These are phyloP conservation scores for Colletotrichum musicola DNA, from an alignment of 2,329 filamentous ascomycete genomes.

Conservation along the genomic window DNA sequence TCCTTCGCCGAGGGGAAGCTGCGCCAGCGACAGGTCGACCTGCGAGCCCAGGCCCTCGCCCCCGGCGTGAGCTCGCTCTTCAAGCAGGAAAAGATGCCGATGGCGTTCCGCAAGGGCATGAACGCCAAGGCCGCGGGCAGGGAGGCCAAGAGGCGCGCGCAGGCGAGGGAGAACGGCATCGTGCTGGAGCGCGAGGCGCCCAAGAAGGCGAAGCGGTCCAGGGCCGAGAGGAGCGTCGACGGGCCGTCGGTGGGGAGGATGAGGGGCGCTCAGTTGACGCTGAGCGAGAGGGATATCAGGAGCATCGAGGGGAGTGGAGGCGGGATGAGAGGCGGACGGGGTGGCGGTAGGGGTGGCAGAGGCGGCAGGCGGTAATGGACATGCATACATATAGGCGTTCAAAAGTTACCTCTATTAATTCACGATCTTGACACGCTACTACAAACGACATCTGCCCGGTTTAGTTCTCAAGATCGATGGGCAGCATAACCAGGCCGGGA, in stretches of 20 bases:
- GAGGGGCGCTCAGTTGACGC: slow-evolving; percentile 79
- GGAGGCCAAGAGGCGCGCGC: slow-evolving; percentile 78
- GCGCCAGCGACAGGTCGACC: slow-evolving; percentile 84
- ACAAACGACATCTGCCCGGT: neutral
- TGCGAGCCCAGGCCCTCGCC: slow-evolving; percentile 81
- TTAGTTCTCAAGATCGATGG: neutral
- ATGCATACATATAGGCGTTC: neutral
- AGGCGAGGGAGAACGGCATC: slow-evolving; percentile 91
- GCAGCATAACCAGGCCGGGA: neutral
- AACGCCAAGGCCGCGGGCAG: slow-evolving; percentile 71
- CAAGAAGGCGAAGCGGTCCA: slow-evolving; percentile 55
- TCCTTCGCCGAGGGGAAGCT: slow-evolving; percentile 74
- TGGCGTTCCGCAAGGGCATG: slow-evolving; percentile 89
- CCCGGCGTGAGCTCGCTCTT: slow-evolving; percentile 67
- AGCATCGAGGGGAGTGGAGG: slow-evolving; percentile 71
- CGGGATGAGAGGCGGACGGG: neutral
- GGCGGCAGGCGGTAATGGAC: slow-evolving; percentile 41
- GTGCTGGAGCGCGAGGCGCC: slow-evolving; percentile 75
- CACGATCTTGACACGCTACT: neutral
- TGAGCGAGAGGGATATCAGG: slow-evolving; percentile 82
- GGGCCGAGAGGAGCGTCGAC: slow-evolving; percentile 73
- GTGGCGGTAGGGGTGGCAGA: slow-evolving; percentile 42
- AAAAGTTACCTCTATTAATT: neutral
- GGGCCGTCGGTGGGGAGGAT: slow-evolving; percentile 85
- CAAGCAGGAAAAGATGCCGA: slow-evolving; percentile 88